Conservation (phyloP, 2,329 filamentous ascomycete genomes). For the Ophiostoma fasciatum region DNA sequence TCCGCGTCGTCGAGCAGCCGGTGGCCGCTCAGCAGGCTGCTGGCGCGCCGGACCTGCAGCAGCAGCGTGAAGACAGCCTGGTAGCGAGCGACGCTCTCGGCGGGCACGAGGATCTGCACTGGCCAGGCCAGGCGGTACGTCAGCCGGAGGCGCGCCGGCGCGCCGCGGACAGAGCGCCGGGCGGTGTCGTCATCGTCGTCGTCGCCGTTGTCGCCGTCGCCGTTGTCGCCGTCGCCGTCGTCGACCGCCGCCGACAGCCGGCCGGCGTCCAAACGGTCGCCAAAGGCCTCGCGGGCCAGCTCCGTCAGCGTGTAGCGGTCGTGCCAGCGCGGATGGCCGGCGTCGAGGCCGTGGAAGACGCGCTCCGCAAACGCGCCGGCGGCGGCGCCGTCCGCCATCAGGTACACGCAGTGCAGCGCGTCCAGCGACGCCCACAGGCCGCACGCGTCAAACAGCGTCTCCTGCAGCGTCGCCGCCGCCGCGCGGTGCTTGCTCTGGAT, state of each 20-base stretch:
- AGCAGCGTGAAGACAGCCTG: constrained; percentile 61
- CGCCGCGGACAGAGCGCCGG: constrained; percentile 42
- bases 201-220: background rate
- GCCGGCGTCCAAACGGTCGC: constrained; percentile 31
- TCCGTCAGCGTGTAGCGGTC: constrained; percentile 73
- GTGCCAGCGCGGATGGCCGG: constrained; percentile 47
- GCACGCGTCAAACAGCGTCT: constrained; percentile 53
- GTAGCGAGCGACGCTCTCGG: constrained; percentile 49
- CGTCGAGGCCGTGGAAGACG: constrained; percentile 64
- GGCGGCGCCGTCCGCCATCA: constrained; percentile 59
- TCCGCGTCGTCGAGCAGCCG: constrained; percentile 26
- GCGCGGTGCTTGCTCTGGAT: constrained; percentile 59
- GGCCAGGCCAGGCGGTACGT: constrained; percentile 55
- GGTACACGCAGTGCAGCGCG: constrained; percentile 56
- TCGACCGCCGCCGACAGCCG: constrained; percentile 12
- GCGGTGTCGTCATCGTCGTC: constrained; percentile 27
- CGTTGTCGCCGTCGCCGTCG: background rate
- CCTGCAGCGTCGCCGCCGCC: constrained; percentile 50
- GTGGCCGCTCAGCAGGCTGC: constrained; percentile 46
- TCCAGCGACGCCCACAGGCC: constrained; percentile 50
- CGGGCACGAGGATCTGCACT: constrained; percentile 57
- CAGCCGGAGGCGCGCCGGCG: constrained; percentile 48
- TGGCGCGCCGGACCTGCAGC: constrained; percentile 61
- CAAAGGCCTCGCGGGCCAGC: constrained; percentile 58
- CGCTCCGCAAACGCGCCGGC: constrained; percentile 50